Conservation (phyloP, 2,329 filamentous ascomycete genomes). For the Xylariaceae sp. region DNA sequence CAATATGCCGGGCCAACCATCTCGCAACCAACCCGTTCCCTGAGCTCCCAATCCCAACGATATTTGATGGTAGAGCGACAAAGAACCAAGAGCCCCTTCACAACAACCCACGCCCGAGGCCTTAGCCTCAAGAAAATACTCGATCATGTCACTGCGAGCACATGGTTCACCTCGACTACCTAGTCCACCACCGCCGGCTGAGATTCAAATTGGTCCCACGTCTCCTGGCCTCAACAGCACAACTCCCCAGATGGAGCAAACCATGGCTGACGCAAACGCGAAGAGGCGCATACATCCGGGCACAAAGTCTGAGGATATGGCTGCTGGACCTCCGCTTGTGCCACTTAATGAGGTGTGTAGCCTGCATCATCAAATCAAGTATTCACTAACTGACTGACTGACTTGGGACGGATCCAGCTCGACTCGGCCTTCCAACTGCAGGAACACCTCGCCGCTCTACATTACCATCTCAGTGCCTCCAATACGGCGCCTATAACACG, state of each 20-base stretch:
- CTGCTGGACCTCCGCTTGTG: slow-evolving; percentile 84
- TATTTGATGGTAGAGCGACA: slow-evolving; percentile 5
- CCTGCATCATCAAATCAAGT: neutral
- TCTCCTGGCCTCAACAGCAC: slow-evolving; percentile 58
- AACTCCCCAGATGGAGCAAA: slow-evolving; percentile 65
- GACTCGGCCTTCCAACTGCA: slow-evolving; percentile 97
- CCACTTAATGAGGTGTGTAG: slow-evolving; percentile 76
- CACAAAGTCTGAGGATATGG: slow-evolving; percentile 91
- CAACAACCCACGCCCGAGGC: slow-evolving; percentile 15
- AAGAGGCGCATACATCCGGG: slow-evolving; percentile 87
- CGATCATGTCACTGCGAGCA: slow-evolving; percentile 55
- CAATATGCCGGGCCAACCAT: neutral
- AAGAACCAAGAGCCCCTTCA: slow-evolving; percentile 1
- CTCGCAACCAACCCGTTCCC: neutral
- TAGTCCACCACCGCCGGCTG: slow-evolving; percentile 90
- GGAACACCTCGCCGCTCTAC: slow-evolving; percentile 91
- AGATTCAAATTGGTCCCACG: slow-evolving; percentile 85
- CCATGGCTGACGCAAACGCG: slow-evolving; percentile 70
- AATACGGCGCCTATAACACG: slow-evolving; percentile 74
- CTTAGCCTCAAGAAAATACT: slow-evolving; percentile 14
- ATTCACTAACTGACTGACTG: slow-evolving; percentile 9
- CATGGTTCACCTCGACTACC: slow-evolving; percentile 90
- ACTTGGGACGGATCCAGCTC: slow-evolving; percentile 58
- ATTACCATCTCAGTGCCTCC: slow-evolving; percentile 75
- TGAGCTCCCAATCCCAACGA: slow-evolving; percentile 1